phyloP scores from a whole-genome alignment of 495 filamentous ascomycete genomes.

The Talaromyces thailandensis region DNA sequence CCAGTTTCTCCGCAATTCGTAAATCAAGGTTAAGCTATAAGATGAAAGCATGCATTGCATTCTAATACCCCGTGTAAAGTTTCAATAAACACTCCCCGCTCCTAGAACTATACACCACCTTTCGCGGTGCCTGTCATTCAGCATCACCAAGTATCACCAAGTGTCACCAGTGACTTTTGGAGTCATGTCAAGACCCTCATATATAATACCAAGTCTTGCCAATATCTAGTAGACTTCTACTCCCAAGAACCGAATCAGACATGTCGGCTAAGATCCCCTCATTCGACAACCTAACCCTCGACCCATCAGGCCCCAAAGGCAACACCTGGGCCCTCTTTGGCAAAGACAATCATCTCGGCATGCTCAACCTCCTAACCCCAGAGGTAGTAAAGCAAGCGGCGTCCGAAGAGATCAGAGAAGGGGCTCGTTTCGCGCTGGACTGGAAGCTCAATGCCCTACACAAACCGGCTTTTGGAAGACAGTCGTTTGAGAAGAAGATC shows the following conservation, averaged over 20 bases:
- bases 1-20: neutral
- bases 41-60: neutral
- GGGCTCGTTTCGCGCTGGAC: conserved; percentile 39
- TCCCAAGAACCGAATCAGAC: neutral
- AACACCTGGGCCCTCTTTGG: conserved; percentile 46
- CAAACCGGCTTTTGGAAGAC: conserved; percentile 21
- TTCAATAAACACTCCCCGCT: neutral
- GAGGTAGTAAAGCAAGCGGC: conserved; percentile 33
- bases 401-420: conserved; percentile 41
- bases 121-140: too few relatives aligned
- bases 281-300: conserved; percentile 38
- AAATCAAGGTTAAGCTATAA: too few relatives aligned
- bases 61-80: neutral
- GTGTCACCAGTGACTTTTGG: too few relatives aligned
- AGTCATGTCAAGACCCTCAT: too few relatives aligned
- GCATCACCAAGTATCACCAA: neutral
- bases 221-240: too few relatives aligned
- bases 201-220: neutral
- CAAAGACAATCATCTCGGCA: conserved; percentile 33
- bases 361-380: conserved; percentile 42
- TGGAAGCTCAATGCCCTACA: conserved; percentile 30
- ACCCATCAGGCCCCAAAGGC: conserved; percentile 31
- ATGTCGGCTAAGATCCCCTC: conserved; percentile 13
- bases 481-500: conserved; percentile 22
- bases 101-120: neutral